Conservation (phyloP, 345 rosid genomes). For the Syzygium aqueum region DNA sequence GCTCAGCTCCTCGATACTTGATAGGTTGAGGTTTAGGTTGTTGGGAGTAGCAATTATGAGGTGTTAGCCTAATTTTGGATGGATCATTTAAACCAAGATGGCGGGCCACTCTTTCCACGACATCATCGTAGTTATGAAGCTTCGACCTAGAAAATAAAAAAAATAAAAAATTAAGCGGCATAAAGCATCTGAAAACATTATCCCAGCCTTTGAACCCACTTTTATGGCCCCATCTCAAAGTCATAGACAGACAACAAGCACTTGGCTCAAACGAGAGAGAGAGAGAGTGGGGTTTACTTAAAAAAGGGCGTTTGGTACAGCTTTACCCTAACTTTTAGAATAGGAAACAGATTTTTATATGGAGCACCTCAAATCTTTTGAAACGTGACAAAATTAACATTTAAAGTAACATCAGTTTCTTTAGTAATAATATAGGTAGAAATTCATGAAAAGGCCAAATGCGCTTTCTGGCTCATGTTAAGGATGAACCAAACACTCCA, state of each 20-base stretch:
- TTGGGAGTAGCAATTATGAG: conserved; percentile 82
- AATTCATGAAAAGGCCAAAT: neutral
- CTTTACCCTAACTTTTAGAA: neutral
- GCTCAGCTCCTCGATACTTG: conserved; percentile 59
- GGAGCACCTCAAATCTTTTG: neutral
- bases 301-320: neutral
- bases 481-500: neutral
- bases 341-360: neutral
- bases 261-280: neutral
- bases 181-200: neutral
- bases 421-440: neutral
- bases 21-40: conserved; percentile 75
- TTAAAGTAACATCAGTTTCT: neutral
- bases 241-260: neutral
- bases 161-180: neutral
- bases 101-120: conserved; percentile 53
- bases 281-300: neutral
- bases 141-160: conserved; percentile 37
- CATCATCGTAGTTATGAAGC: conserved; percentile 60
- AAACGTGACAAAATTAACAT: neutral
- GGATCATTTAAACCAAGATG: conserved; percentile 63
- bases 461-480: neutral
- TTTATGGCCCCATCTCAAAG: neutral
- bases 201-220: neutral
- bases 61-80: conserved; percentile 61